These are phyloP conservation scores for Mycena sp. DNA, from an alignment of 1,284 basidiomycete genomes.

Conservation along the genomic window DNA sequence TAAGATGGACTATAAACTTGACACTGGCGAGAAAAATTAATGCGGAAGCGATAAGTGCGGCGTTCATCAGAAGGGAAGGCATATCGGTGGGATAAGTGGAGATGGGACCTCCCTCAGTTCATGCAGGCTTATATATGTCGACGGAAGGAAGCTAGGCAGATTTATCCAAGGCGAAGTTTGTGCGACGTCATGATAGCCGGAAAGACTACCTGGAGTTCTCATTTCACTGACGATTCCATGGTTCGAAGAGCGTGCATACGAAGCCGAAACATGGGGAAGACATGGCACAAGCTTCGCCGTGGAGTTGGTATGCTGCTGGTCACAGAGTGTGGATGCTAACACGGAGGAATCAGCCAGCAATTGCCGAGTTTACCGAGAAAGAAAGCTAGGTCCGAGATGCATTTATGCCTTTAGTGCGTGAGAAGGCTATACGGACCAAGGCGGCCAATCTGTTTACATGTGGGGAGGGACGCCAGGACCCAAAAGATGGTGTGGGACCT, in stretches of 20 bases:
- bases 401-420: constrained; percentile 12
- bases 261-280: too few species aligned
- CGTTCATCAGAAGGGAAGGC: constrained; percentile 32
- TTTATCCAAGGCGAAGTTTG: constrained; percentile 2
- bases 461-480: too few species aligned
- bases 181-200: constrained; percentile 18
- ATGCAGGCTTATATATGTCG: constrained; percentile 12
- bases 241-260: too few species aligned
- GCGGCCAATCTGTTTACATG: too few species aligned
- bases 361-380: constrained; percentile 10
- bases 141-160: not conserved
- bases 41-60: constrained; percentile 36
- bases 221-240: too few species aligned
- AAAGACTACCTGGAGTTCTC: not conserved
- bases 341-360: not conserved
- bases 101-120: not conserved
- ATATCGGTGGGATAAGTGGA: not conserved
- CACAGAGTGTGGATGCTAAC: not conserved
- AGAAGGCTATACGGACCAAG: constrained; percentile 1
- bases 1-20: constrained; percentile 40
- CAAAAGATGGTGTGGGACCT: too few species aligned
- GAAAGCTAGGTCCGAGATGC: constrained; percentile 8
- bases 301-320: constrained; percentile 5
- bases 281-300: constrained; percentile 7
- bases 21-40: constrained; percentile 40